phyloP scores from a whole-genome alignment of 129 eudicot species.

The Ambrosia trifida region DNA sequence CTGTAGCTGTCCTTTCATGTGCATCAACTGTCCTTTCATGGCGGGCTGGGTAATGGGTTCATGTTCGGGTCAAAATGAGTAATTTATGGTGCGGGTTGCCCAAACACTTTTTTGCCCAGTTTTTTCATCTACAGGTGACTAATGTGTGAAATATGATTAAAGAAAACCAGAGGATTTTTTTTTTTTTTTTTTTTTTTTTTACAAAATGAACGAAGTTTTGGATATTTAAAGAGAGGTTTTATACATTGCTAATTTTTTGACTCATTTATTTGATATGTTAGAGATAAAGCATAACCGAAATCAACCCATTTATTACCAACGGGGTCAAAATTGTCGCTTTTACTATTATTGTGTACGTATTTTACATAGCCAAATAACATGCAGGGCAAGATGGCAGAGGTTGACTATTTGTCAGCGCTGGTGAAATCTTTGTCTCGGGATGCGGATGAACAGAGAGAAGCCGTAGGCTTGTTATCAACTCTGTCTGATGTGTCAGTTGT shows the following conservation, averaged over 20 bases:
- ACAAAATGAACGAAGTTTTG: neutral
- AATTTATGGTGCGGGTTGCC: neutral
- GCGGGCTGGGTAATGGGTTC: neutral
- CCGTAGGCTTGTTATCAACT: conserved; percentile 65
- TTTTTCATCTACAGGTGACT: neutral
- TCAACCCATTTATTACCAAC: neutral
- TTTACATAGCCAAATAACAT: conserved; percentile 11
- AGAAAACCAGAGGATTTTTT: neutral
- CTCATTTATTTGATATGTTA: neutral
- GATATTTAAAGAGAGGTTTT: neutral
- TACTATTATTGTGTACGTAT: neutral
- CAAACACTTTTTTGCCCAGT: neutral
- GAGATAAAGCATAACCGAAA: conserved; percentile 5
- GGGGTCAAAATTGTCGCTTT: neutral
- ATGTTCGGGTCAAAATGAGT: neutral
- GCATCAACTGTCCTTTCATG: neutral
- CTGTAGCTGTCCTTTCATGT: neutral
- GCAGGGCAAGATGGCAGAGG: conserved; percentile 80
- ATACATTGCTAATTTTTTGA: neutral
- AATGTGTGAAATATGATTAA: neutral
- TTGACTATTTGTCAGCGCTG: conserved; percentile 51
- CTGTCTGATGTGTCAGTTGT: conserved; percentile 57
- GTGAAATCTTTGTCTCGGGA: conserved; percentile 81
- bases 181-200: no score
- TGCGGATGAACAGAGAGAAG: conserved; percentile 75